Conservation (phyloP, 805 yeast species). For the Starmerella potacharoeniae region DNA sequence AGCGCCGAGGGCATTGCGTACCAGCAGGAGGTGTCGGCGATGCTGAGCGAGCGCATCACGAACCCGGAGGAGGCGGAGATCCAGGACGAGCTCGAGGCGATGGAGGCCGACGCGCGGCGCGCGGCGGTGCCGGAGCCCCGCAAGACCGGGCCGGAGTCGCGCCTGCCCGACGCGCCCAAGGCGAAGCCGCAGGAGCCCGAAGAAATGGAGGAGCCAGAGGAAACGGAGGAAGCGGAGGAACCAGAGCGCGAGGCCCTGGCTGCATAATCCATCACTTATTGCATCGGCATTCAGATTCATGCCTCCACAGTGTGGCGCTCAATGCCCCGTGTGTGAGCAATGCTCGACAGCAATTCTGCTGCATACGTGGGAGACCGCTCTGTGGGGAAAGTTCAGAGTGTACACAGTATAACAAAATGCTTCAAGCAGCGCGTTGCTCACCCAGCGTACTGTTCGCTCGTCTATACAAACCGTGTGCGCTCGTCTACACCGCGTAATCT, state of each 20-base stretch:
- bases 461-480: no score
- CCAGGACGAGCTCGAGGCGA: slow-evolving; percentile 22
- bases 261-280: background rate
- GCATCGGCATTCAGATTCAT: background rate
- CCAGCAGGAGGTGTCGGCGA: slow-evolving; percentile 43
- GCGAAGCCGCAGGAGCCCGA: background rate
- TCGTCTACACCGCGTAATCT: no score
- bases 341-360: no score
- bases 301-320: no score
- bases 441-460: no score
- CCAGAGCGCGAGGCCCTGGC: background rate
- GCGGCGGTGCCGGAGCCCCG: background rate
- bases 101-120: slow-evolving; percentile 11
- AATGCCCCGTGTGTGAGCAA: no score
- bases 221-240: background rate
- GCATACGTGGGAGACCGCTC: no score
- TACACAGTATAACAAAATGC: no score
- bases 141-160: background rate
- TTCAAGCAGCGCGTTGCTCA: no score
- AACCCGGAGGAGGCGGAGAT: slow-evolving; percentile 29
- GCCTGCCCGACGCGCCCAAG: background rate
- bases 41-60: slow-evolving; percentile 31
- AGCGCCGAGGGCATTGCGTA: slow-evolving; percentile 68
- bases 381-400: no score
- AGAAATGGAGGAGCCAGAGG: background rate